phyloP scores from a whole-genome alignment of 2,329 filamentous ascomycete genomes.

The Ophiocordyceps australis region DNA sequence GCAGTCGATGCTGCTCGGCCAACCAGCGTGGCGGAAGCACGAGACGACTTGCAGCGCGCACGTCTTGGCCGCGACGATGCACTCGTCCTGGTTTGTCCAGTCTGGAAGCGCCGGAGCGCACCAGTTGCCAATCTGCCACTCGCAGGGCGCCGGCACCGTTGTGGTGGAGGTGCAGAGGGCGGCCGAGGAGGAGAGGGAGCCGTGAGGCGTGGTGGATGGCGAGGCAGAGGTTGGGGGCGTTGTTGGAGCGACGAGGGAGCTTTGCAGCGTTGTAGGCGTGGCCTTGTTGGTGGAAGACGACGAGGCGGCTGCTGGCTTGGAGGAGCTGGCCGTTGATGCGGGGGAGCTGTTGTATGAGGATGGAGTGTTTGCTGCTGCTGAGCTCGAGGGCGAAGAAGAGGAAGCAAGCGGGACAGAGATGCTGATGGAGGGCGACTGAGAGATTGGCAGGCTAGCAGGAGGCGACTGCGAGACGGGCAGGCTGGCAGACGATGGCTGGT shows the following conservation, averaged over 20 bases:
- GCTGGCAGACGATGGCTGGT: too few relatives aligned
- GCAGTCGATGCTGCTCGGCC: constrained; percentile 28
- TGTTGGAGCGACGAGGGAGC: not conserved
- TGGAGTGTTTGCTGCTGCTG: too few relatives aligned
- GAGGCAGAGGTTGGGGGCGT: not conserved
- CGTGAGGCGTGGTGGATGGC: constrained; percentile 6
- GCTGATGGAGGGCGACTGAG: too few relatives aligned
- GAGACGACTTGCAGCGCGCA: constrained; percentile 27
- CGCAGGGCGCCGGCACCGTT: constrained; percentile 26
- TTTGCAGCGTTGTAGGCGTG: not conserved
- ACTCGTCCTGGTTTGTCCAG: constrained; percentile 23
- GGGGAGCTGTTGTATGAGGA: constrained; percentile 4
- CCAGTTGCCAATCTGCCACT: constrained; percentile 36
- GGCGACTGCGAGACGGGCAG: too few relatives aligned
- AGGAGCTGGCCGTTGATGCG: not conserved
- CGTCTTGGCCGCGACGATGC: constrained; percentile 21
- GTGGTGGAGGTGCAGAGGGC: constrained; percentile 28
- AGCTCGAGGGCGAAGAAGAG: too few relatives aligned
- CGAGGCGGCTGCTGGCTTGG: constrained; percentile 1
- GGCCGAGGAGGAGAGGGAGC: constrained; percentile 9
- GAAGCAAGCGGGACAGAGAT: too few relatives aligned
- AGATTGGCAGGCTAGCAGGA: too few relatives aligned
- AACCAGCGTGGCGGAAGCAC: constrained; percentile 33
- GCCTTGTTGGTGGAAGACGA: constrained; percentile 1
- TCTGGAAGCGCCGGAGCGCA: constrained; percentile 29